These are phyloP conservation scores for Emergomyces pasteurianus DNA, from an alignment of 2,329 filamentous ascomycete species.

Conservation along the genomic window DNA sequence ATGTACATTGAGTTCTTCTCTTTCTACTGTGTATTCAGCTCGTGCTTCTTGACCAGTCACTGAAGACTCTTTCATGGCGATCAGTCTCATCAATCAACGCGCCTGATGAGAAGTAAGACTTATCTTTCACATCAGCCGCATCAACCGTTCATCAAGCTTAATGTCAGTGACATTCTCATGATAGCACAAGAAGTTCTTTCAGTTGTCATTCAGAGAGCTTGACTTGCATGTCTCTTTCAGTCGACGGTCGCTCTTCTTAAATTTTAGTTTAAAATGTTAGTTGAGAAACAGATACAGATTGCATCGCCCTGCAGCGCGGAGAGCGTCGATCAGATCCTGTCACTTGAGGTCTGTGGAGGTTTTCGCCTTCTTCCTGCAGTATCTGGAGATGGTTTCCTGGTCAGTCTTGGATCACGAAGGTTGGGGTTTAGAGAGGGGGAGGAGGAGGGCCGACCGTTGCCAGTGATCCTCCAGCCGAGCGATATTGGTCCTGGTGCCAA, in stretches of 20 bases:
- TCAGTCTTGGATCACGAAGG: not conserved
- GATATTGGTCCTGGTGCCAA: not conserved
- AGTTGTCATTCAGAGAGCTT: conserved; percentile 12
- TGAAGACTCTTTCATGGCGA: conserved; percentile 9
- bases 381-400: conserved; percentile 7
- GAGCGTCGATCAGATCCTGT: conserved; percentile 9
- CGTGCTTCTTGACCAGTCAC: conserved; percentile 11
- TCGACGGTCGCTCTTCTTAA: conserved; percentile 6
- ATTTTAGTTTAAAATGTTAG: conserved; percentile 14
- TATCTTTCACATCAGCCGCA: conserved; percentile 7
- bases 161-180: conserved; percentile 10
- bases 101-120: not conserved
- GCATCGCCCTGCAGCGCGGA: conserved; percentile 11
- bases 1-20: conserved; percentile 14
- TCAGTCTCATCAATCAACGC: not conserved
- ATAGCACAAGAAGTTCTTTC: conserved; percentile 15
- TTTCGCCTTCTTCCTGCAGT: conserved; percentile 11
- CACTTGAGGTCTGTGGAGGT: conserved; percentile 10
- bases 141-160: conserved; percentile 10
- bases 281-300: conserved; percentile 15
- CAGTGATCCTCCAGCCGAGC: not conserved
- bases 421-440: not conserved
- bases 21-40: conserved; percentile 10
- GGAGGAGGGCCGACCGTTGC: not conserved
- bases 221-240: conserved; percentile 11